Evolutionary conservation across 148 eudicot genomes (phyloP).

Genomic region (Vaccinium macrocarpon): DNA sequence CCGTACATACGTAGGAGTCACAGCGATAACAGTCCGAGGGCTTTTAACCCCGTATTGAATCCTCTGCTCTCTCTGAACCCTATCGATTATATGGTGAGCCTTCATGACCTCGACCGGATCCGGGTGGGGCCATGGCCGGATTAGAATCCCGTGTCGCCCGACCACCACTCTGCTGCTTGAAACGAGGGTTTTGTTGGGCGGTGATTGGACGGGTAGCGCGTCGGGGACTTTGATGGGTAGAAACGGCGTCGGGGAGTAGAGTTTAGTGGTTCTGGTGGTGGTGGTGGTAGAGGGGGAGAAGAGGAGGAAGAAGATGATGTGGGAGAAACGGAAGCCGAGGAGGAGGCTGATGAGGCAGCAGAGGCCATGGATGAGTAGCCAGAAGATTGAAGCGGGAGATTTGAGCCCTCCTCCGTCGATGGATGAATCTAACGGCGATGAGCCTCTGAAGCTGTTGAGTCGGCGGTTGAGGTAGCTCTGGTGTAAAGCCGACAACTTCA

Average conservation of each 20-base stretch:
- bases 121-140: slow-evolving; percentile 99
- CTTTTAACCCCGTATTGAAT: slow-evolving; percentile 73
- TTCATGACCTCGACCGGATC: slow-evolving; percentile 76
- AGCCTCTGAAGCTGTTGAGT: slow-evolving; percentile 49
- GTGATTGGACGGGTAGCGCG: slow-evolving; percentile 20
- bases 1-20: slow-evolving; percentile 85
- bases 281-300: slow-evolving; percentile 43
- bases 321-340: slow-evolving; percentile 90
- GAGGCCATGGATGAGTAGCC: slow-evolving; percentile 59
- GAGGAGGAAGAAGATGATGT: slow-evolving; percentile 60
- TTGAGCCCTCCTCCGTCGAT: slow-evolving; percentile 32
- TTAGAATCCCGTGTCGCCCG: slow-evolving; percentile 84
- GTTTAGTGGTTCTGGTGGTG: slow-evolving; percentile 25
- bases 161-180: slow-evolving; percentile 68
- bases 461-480: slow-evolving; percentile 61
- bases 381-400: slow-evolving; percentile 64
- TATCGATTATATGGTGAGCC: slow-evolving; percentile 75
- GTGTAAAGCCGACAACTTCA: slow-evolving; percentile 68
- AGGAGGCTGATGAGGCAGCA: slow-evolving; percentile 77
- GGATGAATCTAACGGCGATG: slow-evolving; percentile 30
- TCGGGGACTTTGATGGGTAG: neutral
- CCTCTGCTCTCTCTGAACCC: slow-evolving; percentile 91
- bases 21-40: slow-evolving; percentile 61
- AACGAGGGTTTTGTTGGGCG: slow-evolving; percentile 29
- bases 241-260: neutral